Evolutionary conservation across 2,329 filamentous ascomycete genomes (phyloP).

Genomic region (Blastomyces gilchristii): DNA sequence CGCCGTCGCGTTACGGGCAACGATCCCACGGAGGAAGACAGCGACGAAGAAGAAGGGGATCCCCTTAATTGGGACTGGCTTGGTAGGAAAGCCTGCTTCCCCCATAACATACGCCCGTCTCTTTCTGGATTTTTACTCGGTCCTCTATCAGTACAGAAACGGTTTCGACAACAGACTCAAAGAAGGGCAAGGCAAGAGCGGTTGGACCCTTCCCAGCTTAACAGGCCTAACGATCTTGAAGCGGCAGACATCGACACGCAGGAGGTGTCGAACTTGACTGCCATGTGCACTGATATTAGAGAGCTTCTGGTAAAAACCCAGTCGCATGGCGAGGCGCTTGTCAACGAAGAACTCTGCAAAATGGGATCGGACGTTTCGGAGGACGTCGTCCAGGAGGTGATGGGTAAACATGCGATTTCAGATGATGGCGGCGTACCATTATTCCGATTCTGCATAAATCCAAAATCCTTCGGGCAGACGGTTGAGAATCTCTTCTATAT

Average conservation of each 20-base stretch:
- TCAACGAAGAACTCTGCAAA: conserved; percentile 35
- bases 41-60: conserved; percentile 59
- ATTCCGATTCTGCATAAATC: conserved; percentile 83
- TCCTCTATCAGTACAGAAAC: conserved; percentile 80
- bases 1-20: conserved; percentile 41
- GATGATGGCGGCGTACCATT: conserved; percentile 63
- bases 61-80: conserved; percentile 78
- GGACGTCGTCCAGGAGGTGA: conserved; percentile 14
- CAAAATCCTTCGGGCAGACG: conserved; percentile 81
- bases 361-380: conserved; percentile 22
- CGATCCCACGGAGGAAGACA: conserved; percentile 49
- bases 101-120: conserved; percentile 61
- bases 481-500: conserved; percentile 97
- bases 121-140: conserved; percentile 78
- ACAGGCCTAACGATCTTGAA: conserved; percentile 64
- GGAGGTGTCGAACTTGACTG: conserved; percentile 71
- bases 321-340: conserved; percentile 38
- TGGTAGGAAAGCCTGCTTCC: conserved; percentile 66
- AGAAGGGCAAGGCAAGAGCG: conserved; percentile 61
- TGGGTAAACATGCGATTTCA: conserved; percentile 52
- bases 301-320: conserved; percentile 44
- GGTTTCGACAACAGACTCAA: conserved; percentile 58
- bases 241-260: conserved; percentile 62
- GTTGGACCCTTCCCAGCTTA: conserved; percentile 56
- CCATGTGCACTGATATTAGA: conserved; percentile 66